Conservation (phyloP, 768 basidiomycete genomes). For the Tulasnella sp. region DNA sequence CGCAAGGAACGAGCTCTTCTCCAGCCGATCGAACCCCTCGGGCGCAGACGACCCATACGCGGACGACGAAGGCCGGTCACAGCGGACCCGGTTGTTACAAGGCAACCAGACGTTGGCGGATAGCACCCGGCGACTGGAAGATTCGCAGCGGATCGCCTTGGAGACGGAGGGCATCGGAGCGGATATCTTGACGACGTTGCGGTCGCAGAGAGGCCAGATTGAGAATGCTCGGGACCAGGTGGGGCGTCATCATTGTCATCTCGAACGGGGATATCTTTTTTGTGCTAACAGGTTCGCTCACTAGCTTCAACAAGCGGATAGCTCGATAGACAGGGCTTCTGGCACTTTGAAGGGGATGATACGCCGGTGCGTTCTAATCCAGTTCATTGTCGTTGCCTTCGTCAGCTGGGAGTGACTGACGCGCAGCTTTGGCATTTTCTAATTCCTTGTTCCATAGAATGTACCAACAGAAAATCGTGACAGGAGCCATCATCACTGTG, state of each 20-base stretch:
- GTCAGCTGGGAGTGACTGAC: constrained; percentile 3
- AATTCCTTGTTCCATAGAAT: constrained; percentile 52
- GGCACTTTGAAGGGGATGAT: constrained; percentile 95
- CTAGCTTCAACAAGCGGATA: constrained; percentile 79
- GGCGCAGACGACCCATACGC: constrained; percentile 66
- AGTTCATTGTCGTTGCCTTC: neutral
- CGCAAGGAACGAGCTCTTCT: constrained; percentile 63
- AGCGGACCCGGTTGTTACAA: constrained; percentile 69
- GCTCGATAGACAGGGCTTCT: constrained; percentile 82
- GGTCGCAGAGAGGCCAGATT: constrained; percentile 87
- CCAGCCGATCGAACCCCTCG: constrained; percentile 38
- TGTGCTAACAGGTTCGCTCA: constrained; percentile 4
- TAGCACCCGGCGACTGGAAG: constrained; percentile 75
- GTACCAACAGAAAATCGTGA: constrained; percentile 92
- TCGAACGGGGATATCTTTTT: constrained; percentile 46
- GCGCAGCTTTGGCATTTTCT: neutral
- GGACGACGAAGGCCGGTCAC: constrained; percentile 44
- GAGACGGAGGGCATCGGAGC: constrained; percentile 96
- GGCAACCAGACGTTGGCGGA: constrained; percentile 76
- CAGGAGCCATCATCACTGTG: constrained; percentile 74
- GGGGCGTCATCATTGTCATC: neutral
- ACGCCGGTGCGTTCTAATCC: constrained; percentile 55
- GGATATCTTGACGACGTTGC: constrained; percentile 78
- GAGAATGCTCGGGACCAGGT: constrained; percentile 40
- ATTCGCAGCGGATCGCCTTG: constrained; percentile 84